phyloP scores from a whole-genome alignment of 2,329 filamentous ascomycete species.

The Penicillium sp. region DNA sequence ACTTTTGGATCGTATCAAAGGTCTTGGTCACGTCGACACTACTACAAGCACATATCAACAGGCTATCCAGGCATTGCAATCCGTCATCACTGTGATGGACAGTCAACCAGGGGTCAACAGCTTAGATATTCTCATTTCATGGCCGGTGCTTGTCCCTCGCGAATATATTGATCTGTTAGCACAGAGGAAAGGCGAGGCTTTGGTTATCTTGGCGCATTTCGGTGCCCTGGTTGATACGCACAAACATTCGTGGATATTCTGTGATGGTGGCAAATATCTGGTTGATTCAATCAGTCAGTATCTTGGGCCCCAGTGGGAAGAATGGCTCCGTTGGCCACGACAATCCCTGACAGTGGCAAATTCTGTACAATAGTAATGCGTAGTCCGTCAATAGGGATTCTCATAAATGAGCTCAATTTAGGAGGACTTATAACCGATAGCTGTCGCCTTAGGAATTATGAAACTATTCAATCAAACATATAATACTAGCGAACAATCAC shows the following conservation, averaged over 20 bases:
- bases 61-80: conserved; percentile 10
- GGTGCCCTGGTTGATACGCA: conserved; percentile 36
- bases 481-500: not conserved
- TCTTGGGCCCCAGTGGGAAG: conserved; percentile 27
- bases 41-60: conserved; percentile 4
- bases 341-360: not conserved
- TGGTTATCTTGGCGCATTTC: conserved; percentile 41
- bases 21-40: conserved; percentile 2
- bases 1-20: conserved; percentile 10
- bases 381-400: too few relatives aligned
- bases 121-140: conserved; percentile 12
- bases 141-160: conserved; percentile 29
- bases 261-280: conserved; percentile 30
- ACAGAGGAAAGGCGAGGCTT: conserved; percentile 35
- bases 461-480: conserved; percentile 2
- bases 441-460: not conserved
- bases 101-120: not conserved
- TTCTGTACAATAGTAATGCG: not conserved
- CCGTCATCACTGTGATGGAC: conserved; percentile 1
- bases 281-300: conserved; percentile 23
- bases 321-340: conserved; percentile 29
- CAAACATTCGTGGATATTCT: conserved; percentile 37
- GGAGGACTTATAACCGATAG: not conserved
- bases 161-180: conserved; percentile 32
- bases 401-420: not conserved